Percentiles rank a stretch among this genome's conserved stretches.
Conservation (phyloP, 352 stramenopile species). For the Thraustotheca clavata region DNA sequence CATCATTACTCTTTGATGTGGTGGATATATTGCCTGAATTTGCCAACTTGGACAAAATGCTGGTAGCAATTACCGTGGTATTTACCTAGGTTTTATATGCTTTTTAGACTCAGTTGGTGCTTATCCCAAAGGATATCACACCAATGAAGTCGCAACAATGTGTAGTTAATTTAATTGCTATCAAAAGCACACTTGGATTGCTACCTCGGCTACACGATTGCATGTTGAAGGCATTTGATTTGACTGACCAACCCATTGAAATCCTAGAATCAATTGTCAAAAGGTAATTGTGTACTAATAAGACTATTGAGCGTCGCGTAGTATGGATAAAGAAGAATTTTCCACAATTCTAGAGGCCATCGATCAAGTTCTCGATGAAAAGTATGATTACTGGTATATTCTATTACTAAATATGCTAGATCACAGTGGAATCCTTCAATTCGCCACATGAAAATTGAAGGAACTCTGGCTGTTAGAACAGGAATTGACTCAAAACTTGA, state of each 20-base stretch:
- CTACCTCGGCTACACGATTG: constrained; percentile 46
- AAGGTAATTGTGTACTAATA: constrained; percentile 31
- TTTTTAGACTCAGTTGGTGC: constrained; percentile 48
- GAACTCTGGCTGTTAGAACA: constrained; percentile 69
- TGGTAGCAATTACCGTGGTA: constrained; percentile 31
- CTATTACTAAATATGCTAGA: constrained; percentile 29
- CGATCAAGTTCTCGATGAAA: constrained; percentile 63
- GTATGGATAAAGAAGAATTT: constrained; percentile 49
- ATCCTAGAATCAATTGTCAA: constrained; percentile 56
- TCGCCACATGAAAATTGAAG: constrained; percentile 77
- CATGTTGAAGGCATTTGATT: constrained; percentile 31
- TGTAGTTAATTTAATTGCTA: constrained; percentile 67
- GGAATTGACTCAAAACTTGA: constrained; percentile 83
- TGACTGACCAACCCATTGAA: constrained; percentile 29
- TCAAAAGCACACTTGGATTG: constrained; percentile 76
- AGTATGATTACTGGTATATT: constrained; percentile 26
- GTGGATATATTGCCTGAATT: constrained; percentile 64
- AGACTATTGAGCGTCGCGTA: constrained; percentile 13
- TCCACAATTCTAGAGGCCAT: constrained; percentile 46
- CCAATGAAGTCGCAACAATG: constrained; percentile 53
- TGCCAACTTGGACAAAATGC: constrained; percentile 56
- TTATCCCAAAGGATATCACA: constrained; percentile 69
- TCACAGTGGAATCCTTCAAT: constrained; percentile 48
- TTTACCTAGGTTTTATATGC: background rate
- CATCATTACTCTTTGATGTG: constrained; percentile 75